Base-by-base conservation (phyloP, 2,329 filamentous ascomycete species). In the Penicillium sp. region DNA sequence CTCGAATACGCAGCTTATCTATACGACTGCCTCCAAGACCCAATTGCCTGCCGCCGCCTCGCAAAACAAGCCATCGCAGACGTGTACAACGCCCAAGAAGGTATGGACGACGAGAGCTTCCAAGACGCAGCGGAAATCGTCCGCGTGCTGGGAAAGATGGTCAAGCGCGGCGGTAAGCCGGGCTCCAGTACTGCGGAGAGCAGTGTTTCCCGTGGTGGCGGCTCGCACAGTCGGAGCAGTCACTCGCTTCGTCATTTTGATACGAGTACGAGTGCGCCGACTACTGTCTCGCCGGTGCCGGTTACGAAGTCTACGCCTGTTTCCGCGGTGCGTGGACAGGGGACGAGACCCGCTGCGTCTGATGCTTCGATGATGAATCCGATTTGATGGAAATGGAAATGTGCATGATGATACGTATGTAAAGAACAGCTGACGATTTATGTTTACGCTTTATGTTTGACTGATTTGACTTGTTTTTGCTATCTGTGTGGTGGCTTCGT, bases 31-130 rank as follows among this genome's bases (percentile, higher is more conserved):
- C 78, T 89, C 2, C 89, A 93, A 65, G 90, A 97, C 60, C 77
- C 81, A 39, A 84, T 91, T 18, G 82, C 77, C 30, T 90, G 89
- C 43, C 80, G 91, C 28, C 80, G 81, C 46, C 71, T 96, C 12
- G 92, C 93, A 10, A 86, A 88, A 62, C 80, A 84, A 31, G 89
- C 91, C 3, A 93, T 97, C 53, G 80, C 87, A 35, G 89, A 95
- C 61, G 92, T 96, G 1, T 96, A 96, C 65, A 87, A 90, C 49
- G 89, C 90, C 1, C 84, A 87, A 45, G 91, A 96, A 69, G 89
- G 88, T 16, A 92, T 97, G 83, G 89, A 95, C 51, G 91, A 97
- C 63, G 89, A 95, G 58, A 95, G 93, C 76, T 99, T 96, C 66
- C 83, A 87, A 57, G 93, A 97, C 68, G 89, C 91, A 0, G 90